Conservation (phyloP, 805 yeast species). For the Saccharomyces eubayanus region DNA sequence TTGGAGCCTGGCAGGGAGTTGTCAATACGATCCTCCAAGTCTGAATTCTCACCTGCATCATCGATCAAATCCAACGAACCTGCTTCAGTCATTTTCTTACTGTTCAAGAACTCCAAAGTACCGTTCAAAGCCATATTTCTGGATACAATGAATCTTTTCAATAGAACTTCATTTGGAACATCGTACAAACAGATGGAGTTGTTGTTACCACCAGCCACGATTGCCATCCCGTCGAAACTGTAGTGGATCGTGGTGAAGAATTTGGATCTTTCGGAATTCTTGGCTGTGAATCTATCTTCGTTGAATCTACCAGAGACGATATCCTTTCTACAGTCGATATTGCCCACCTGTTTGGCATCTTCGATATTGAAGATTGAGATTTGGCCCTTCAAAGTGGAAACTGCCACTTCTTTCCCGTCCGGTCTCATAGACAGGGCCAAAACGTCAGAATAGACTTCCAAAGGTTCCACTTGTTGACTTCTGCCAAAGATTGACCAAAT, state of each 20-base stretch:
- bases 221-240: conserved; percentile 80
- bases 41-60: conserved; percentile 77
- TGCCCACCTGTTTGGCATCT: conserved; percentile 68
- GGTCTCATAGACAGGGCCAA: conserved; percentile 78
- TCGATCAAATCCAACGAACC: conserved; percentile 80
- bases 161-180: conserved; percentile 74
- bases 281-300: conserved; percentile 73
- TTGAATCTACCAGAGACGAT: conserved; percentile 77
- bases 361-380: conserved; percentile 77
- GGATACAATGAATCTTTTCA: conserved; percentile 77
- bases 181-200: conserved; percentile 89
- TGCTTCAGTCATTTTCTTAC: conserved; percentile 76
- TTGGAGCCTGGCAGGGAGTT: conserved; percentile 76
- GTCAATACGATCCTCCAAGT: conserved; percentile 74
- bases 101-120: conserved; percentile 68
- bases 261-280: conserved; percentile 76
- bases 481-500: conserved; percentile 90
- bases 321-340: conserved; percentile 80
- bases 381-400: conserved; percentile 82
- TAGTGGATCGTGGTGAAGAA: conserved; percentile 73
- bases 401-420: conserved; percentile 86
- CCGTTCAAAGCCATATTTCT: conserved; percentile 88
- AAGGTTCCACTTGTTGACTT: conserved; percentile 81
- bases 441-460: conserved; percentile 77
- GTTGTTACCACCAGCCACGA: conserved; percentile 91